phyloP scores from a whole-genome alignment of 2,329 filamentous ascomycete species.

The Fusarium lyarnte region DNA sequence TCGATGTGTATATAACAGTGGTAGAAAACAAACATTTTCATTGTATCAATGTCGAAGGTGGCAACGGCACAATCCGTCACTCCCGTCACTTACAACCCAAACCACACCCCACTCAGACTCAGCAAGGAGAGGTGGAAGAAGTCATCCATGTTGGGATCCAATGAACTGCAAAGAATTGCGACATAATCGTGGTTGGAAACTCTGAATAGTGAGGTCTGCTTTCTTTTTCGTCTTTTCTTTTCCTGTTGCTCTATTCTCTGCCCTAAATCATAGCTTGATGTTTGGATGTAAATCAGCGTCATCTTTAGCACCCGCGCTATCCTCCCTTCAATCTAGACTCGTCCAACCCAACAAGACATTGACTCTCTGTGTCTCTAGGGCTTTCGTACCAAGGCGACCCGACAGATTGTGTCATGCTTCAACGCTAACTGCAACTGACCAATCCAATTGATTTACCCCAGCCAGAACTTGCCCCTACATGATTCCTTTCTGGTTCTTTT shows the following conservation, averaged over 20 bases:
- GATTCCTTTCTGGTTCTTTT: conserved; percentile 40
- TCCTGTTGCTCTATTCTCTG: neutral
- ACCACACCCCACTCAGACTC: neutral
- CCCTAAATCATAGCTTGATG: neutral
- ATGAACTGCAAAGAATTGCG: conserved; percentile 4
- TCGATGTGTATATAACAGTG: neutral
- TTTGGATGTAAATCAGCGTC: neutral
- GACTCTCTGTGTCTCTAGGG: conserved; percentile 15
- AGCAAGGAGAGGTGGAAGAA: conserved; percentile 15
- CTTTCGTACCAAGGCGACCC: conserved; percentile 40
- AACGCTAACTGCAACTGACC: conserved; percentile 39
- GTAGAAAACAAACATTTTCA: neutral
- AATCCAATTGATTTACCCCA: conserved; percentile 44
- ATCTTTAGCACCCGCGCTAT: conserved; percentile 18
- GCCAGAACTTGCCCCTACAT: conserved; percentile 41
- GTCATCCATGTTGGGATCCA: conserved; percentile 3
- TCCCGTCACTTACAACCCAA: conserved; percentile 20
- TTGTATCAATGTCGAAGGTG: neutral
- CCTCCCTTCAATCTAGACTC: neutral
- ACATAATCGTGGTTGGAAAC: neutral
- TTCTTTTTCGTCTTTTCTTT: neutral
- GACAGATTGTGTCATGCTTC: conserved; percentile 49
- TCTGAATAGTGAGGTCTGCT: neutral
- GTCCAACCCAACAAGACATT: conserved; percentile 19
- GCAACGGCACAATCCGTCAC: conserved; percentile 13